phyloP scores from a whole-genome alignment of 1,139 yeast genomes.

The Groenewaldozyma sp. region DNA sequence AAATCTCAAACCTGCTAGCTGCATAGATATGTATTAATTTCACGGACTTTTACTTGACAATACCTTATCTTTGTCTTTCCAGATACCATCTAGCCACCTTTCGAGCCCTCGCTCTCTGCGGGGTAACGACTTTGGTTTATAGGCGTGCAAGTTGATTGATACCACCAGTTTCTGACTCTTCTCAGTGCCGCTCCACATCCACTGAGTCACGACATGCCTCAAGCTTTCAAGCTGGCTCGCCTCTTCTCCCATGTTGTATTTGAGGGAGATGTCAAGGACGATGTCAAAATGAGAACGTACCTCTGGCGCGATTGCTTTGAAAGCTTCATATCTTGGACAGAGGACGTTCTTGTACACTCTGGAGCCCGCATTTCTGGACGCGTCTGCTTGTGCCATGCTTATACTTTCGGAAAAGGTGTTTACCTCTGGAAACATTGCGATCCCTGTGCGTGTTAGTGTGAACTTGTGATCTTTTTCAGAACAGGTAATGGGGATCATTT shows the following conservation, averaged over 20 bases:
- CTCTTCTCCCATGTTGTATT: too few relatives aligned
- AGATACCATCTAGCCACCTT: conserved; percentile 22
- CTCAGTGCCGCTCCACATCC: conserved; percentile 15
- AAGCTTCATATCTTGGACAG: conserved; percentile 33
- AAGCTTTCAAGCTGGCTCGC: conserved; percentile 12
- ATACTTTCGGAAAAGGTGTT: conserved; percentile 15
- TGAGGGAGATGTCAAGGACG: conserved; percentile 40
- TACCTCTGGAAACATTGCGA: conserved; percentile 32
- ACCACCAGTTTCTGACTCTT: conserved; percentile 16
- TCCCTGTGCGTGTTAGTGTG: conserved; percentile 17
- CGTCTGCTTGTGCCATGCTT: conserved; percentile 24
- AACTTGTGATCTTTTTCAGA: too few relatives aligned
- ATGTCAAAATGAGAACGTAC: conserved; percentile 10
- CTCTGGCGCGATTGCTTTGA: conserved; percentile 23
- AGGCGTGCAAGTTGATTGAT: conserved; percentile 45
- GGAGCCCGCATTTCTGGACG: conserved; percentile 27
- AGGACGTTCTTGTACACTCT: conserved; percentile 42
- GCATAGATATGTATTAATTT: too few relatives aligned
- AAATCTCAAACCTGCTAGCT: too few relatives aligned
- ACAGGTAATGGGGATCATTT: too few relatives aligned
- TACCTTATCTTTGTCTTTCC: conserved; percentile 23
- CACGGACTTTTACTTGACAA: too few relatives aligned
- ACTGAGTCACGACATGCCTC: conserved; percentile 25
- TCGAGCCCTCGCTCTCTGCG: conserved; percentile 26
- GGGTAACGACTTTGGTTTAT: conserved; percentile 42